Conservation (phyloP, 352 stramenopile species). For the Globisporangium ultimum region DNA sequence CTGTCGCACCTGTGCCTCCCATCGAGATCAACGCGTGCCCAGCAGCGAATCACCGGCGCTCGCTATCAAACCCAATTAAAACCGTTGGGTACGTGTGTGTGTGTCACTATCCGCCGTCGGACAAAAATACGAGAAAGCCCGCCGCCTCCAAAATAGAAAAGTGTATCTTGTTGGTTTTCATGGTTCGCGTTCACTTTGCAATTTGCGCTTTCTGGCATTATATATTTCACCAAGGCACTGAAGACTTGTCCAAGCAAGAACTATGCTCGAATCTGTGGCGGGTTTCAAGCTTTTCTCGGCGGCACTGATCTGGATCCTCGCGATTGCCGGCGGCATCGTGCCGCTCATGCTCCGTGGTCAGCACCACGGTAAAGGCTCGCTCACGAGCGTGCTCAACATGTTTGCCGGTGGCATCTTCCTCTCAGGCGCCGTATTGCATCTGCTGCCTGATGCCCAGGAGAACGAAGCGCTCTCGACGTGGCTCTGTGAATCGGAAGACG, state of each 20-base stretch:
- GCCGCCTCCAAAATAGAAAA: not conserved
- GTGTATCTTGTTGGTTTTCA: not conserved
- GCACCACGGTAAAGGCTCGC: constrained; percentile 21
- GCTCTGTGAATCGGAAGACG: constrained; percentile 32
- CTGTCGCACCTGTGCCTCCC: constrained; percentile 2
- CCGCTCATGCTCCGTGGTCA: constrained; percentile 45
- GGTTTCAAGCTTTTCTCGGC: constrained; percentile 67
- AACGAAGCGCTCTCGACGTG: constrained; percentile 51
- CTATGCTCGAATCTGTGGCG: constrained; percentile 37
- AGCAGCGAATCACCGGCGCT: too few species aligned
- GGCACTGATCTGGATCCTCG: constrained; percentile 55
- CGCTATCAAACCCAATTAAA: too few species aligned
- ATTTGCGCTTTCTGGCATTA: not conserved
- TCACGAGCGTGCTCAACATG: constrained; percentile 73
- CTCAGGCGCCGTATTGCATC: constrained; percentile 69
- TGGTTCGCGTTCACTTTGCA: constrained; percentile 1
- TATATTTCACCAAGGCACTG: too few species aligned
- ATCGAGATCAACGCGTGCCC: not conserved
- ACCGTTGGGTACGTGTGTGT: too few species aligned
- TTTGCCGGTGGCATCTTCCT: constrained; percentile 79
- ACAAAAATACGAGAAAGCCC: constrained; percentile 8
- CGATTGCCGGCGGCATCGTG: constrained; percentile 45
- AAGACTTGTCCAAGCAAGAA: not conserved
- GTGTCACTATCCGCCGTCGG: constrained; percentile 5
- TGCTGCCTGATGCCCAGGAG: constrained; percentile 71